These are phyloP conservation scores for Cercospora sp. DNA, from an alignment of 2,329 filamentous ascomycete species.

Conservation along the genomic window DNA sequence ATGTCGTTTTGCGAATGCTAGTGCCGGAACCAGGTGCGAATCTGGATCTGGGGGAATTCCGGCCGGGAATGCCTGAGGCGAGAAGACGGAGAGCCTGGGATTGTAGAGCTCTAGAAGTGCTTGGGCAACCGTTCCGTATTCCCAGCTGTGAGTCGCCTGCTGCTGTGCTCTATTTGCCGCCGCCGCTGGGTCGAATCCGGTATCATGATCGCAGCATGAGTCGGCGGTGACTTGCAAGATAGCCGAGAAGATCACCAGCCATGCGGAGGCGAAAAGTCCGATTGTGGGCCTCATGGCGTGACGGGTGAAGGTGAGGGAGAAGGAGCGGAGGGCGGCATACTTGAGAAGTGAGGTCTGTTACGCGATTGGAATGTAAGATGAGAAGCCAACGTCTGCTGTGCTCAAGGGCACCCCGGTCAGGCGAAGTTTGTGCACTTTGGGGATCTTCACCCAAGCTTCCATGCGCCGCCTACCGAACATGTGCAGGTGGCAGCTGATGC, in stretches of 20 bases:
- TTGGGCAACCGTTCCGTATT: constrained; percentile 45
- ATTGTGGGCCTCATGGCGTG: neutral
- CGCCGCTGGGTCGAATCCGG: constrained; percentile 18
- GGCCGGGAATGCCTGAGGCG: constrained; percentile 19
- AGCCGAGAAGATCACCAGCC: neutral
- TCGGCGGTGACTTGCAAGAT: constrained; percentile 1
- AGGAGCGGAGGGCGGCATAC: neutral
- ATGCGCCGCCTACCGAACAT: neutral
- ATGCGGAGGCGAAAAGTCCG: neutral
- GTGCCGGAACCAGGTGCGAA: constrained; percentile 17
- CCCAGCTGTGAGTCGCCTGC: constrained; percentile 40
- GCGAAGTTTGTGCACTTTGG: constrained; percentile 8
- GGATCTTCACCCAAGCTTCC: neutral
- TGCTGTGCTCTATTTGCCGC: constrained; percentile 18
- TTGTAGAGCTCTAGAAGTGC: constrained; percentile 45
- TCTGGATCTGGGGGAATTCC: constrained; percentile 11
- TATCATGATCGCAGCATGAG: constrained; percentile 17
- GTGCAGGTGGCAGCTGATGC: neutral
- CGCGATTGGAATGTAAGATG: constrained; percentile 10
- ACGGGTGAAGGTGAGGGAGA: neutral
- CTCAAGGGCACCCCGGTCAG: constrained; percentile 6
- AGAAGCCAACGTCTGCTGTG: constrained; percentile 6
- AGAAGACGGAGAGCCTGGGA: constrained; percentile 35
- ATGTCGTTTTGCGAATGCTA: constrained; percentile 36
- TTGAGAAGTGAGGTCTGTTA: neutral